Evolutionary conservation across 2,329 filamentous ascomycete species (phyloP).

Genomic region (Orbilia blumenaviensis): DNA sequence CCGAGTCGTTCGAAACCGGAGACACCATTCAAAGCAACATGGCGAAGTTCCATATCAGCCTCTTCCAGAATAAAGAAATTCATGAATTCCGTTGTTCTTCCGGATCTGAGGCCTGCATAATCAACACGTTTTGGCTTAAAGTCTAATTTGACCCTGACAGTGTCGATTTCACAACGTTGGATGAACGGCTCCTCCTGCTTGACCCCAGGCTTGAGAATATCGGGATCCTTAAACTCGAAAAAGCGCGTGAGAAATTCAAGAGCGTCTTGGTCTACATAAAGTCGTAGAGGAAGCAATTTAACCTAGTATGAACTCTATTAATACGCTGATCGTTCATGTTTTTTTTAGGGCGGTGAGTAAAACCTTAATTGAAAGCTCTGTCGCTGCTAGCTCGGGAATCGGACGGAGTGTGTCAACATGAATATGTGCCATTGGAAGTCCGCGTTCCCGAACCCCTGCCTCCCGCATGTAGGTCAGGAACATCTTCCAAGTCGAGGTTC

Average conservation of each 20-base stretch:
- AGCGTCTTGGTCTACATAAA: conserved; percentile 97
- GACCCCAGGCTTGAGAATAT: conserved; percentile 57
- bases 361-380: conserved; percentile 84
- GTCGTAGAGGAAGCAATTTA: conserved; percentile 80
- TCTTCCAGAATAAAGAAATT: conserved; percentile 95
- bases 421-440: conserved; percentile 87
- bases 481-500: conserved; percentile 97
- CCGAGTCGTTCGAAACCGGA: conserved; percentile 90
- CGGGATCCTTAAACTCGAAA: conserved; percentile 94
- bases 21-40: conserved; percentile 91
- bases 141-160: conserved; percentile 84
- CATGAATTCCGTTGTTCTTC: conserved; percentile 97
- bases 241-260: conserved; percentile 96
- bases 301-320: conserved; percentile 61
- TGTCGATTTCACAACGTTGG: conserved; percentile 85
- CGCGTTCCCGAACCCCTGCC: conserved; percentile 83
- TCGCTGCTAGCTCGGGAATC: conserved; percentile 81
- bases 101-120: conserved; percentile 89
- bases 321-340: not conserved
- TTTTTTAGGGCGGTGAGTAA: conserved; percentile 31
- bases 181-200: conserved; percentile 81
- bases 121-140: conserved; percentile 99
- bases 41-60: conserved; percentile 83
- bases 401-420: conserved; percentile 89
- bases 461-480: conserved; percentile 94